phyloP scores from a whole-genome alignment of 768 basidiomycete species.

The Mycena belliarum region DNA sequence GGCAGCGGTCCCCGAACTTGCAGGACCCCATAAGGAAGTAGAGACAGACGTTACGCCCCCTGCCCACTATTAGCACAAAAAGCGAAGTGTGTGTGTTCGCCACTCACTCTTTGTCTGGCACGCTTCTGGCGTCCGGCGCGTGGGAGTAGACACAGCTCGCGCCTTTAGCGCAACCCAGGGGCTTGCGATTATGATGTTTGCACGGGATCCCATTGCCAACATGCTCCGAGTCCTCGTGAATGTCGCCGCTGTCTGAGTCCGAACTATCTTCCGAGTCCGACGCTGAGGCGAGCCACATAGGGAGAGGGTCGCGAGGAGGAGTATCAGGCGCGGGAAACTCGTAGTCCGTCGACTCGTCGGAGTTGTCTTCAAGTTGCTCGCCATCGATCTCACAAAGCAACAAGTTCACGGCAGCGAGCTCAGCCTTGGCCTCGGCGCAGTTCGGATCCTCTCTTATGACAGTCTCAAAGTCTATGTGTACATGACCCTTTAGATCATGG shows the following conservation, averaged over 20 bases:
- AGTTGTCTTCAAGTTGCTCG: not conserved
- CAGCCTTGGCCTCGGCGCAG: conserved; percentile 11
- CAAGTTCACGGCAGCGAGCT: not conserved
- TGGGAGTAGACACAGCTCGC: conserved; percentile 15
- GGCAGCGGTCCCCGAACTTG: conserved; percentile 10
- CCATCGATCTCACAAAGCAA: not conserved
- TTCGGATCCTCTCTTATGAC: conserved; percentile 9
- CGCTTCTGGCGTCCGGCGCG: conserved; percentile 13
- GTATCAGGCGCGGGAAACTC: not conserved
- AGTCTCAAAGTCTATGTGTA: conserved; percentile 6
- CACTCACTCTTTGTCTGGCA: conserved; percentile 5
- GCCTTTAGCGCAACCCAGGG: conserved; percentile 12
- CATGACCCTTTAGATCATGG: not conserved
- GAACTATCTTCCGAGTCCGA: not conserved
- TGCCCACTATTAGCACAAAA: not conserved
- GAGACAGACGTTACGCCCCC: conserved; percentile 16
- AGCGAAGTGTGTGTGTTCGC: not conserved
- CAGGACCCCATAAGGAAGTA: conserved; percentile 15
- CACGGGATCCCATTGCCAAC: conserved; percentile 17
- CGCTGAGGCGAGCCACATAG: not conserved
- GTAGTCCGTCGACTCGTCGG: not conserved
- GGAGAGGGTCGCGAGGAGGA: not conserved
- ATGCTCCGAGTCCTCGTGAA: not conserved
- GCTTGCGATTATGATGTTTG: conserved; percentile 19
- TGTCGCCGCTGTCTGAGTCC: not conserved